A percentile compares a stretch with the other conserved stretches of the same genome.
phyloP scores from a whole-genome alignment of 2,329 filamentous ascomycete genomes.

The Penicillium sp. region DNA sequence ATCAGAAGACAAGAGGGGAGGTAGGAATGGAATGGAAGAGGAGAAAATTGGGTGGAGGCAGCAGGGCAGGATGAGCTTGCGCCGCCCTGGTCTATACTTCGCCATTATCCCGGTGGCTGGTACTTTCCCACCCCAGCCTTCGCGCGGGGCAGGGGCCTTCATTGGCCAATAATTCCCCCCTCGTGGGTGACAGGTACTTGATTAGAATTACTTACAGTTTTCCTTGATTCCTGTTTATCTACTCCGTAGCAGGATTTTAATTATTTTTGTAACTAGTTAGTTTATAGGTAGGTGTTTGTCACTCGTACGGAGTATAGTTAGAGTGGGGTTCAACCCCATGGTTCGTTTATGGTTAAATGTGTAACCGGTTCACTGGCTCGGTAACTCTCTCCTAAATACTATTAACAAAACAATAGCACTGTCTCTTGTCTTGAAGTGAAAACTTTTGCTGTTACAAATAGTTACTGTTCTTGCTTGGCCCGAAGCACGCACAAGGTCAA shows the following conservation, averaged over 20 bases:
- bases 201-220: neutral
- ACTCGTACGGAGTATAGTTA: neutral
- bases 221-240: neutral
- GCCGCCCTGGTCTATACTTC: slow-evolving; percentile 25
- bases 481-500: no score
- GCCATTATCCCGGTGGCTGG: slow-evolving; percentile 39
- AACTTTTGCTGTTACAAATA: no score
- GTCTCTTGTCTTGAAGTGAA: neutral
- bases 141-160: slow-evolving; percentile 25
- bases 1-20: neutral
- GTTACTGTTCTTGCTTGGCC: no score
- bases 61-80: slow-evolving; percentile 14
- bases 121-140: slow-evolving; percentile 34
- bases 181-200: slow-evolving; percentile 4
- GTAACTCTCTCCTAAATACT: neutral
- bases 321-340: slow-evolving; percentile 1
- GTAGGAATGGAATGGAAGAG: slow-evolving; percentile 8
- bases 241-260: neutral
- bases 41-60: slow-evolving; percentile 5
- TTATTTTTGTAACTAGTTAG: no score
- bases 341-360: neutral
- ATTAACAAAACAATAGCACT: neutral
- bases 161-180: slow-evolving; percentile 4
- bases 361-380: neutral
- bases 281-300: neutral